phyloP scores from a whole-genome alignment of 352 stramenopile genomes.

The Plasmopara viticola region DNA sequence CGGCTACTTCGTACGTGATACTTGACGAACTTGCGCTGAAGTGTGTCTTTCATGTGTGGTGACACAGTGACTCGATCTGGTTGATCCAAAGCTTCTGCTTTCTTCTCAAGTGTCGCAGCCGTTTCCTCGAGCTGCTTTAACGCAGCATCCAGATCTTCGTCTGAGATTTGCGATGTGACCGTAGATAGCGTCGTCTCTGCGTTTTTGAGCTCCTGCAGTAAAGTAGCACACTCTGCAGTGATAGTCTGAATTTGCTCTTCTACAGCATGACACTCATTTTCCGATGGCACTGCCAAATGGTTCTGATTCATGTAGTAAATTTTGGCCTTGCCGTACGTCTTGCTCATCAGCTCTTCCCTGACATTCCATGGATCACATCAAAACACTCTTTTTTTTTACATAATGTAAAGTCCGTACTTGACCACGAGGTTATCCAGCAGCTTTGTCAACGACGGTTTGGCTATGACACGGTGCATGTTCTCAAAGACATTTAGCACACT shows the following conservation, averaged over 20 bases:
- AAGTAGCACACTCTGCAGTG: conserved; percentile 34
- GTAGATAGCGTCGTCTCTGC: conserved; percentile 34
- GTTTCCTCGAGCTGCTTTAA: conserved; percentile 46
- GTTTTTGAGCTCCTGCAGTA: conserved; percentile 59
- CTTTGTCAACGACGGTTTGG: conserved; percentile 69
- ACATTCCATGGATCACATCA: neutral
- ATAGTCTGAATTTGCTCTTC: conserved; percentile 51
- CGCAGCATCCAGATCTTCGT: conserved; percentile 46
- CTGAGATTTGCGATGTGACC: conserved; percentile 60
- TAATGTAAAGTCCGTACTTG: conserved; percentile 27
- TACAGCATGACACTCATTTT: conserved; percentile 30
- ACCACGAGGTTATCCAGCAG: conserved; percentile 62
- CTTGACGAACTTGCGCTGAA: conserved; percentile 61
- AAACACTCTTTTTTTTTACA: neutral
- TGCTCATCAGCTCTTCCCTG: conserved; percentile 55
- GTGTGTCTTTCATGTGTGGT: conserved; percentile 48
- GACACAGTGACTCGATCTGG: conserved; percentile 37
- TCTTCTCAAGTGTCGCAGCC: conserved; percentile 29
- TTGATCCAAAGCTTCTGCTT: conserved; percentile 42
- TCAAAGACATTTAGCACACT: conserved; percentile 83
- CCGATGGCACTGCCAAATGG: conserved; percentile 50
- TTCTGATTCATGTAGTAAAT: conserved; percentile 84
- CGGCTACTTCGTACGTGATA: conserved; percentile 39
- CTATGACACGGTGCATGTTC: conserved; percentile 70
- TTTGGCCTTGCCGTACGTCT: conserved; percentile 76